Base-by-base conservation (phyloP, 1,139 yeast species). In the Diutina sp. region DNA sequence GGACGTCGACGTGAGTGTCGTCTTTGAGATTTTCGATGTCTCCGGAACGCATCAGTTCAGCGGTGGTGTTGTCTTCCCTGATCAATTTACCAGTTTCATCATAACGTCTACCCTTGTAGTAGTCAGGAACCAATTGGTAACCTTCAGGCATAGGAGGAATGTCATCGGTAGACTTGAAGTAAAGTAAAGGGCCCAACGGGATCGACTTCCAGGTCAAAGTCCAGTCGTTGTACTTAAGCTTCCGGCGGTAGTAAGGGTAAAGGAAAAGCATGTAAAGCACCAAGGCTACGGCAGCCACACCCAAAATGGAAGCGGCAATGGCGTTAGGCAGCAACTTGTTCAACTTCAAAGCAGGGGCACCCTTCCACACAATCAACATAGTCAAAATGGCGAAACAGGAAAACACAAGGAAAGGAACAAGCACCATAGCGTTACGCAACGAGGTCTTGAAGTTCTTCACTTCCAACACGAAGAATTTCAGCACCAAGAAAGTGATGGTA, bases 131-230 rank as follows among this genome's bases (percentile, higher is more conserved):
- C 58, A 83, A 70, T 51, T 69, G 62, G 57, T 75, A 78, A 25
- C 85, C 85, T 59, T 74, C 79, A 51, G 90, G 90, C 64, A 80
- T 77, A 61, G 89, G 89, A 56, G 89, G 86, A 58, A 84, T 83
- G 58, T 74, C 68, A 60, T 82, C 86, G 32, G 78, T 74, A 2
- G 83, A 69, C 66, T 71, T 79, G 72, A 82, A 82, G 70, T 69
- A 83, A 62, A 72, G 82, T 51, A 71, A 63, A 57, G 90, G 89
- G 32, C 90, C 91, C 58, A 72, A 64, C 58, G 77, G 67, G 58
- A 82, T 64, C 59, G 85, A 84, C 65, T 77, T 82, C 78, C 80
- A 79, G 64, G 69, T 74, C 58, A 86, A 71, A 55, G 85, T 82
- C 88, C 90, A 84, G 68, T 86, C 95, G 58, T 82, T 74, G 61